Conservation (phyloP, 805 yeast species). For the Wickerhamiella bombiphila region DNA sequence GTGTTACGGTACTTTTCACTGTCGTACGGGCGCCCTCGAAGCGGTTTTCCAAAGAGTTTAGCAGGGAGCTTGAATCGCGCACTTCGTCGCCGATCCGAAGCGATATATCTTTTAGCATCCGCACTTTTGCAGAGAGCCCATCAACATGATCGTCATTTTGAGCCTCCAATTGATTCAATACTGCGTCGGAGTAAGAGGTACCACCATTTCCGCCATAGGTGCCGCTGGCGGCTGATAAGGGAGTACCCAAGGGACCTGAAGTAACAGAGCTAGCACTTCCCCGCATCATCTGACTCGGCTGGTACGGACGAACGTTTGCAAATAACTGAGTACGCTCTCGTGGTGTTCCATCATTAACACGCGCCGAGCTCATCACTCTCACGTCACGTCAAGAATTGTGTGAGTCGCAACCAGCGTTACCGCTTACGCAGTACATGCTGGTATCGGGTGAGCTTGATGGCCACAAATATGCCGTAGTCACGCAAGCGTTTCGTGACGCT, state of each 20-base stretch:
- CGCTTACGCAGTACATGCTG: not conserved
- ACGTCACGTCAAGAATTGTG: too few relatives aligned
- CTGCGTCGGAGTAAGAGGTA: constrained; percentile 33
- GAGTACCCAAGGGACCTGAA: not conserved
- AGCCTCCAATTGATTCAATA: constrained; percentile 45
- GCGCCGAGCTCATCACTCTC: constrained; percentile 8
- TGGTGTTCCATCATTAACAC: constrained; percentile 5
- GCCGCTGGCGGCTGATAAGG: constrained; percentile 7
- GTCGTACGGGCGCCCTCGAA: constrained; percentile 34
- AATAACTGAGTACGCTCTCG: constrained; percentile 29
- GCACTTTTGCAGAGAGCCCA: constrained; percentile 39
- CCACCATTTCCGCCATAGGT: too few relatives aligned
- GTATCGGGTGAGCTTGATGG: constrained; percentile 13
- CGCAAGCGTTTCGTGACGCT: constrained; percentile 20
- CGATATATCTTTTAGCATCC: constrained; percentile 40
- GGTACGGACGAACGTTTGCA: constrained; percentile 21
- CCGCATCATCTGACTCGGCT: constrained; percentile 15
- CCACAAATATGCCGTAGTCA: constrained; percentile 19
- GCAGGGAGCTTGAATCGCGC: constrained; percentile 34
- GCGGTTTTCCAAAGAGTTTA: constrained; percentile 30
- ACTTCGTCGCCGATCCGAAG: constrained; percentile 53
- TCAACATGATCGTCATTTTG: constrained; percentile 49
- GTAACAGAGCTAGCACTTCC: not conserved
- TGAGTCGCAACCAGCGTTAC: too few relatives aligned
- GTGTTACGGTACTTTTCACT: constrained; percentile 38